phyloP scores from a whole-genome alignment of 108 stramenopile species.

The Schizochytrium sp. region DNA sequence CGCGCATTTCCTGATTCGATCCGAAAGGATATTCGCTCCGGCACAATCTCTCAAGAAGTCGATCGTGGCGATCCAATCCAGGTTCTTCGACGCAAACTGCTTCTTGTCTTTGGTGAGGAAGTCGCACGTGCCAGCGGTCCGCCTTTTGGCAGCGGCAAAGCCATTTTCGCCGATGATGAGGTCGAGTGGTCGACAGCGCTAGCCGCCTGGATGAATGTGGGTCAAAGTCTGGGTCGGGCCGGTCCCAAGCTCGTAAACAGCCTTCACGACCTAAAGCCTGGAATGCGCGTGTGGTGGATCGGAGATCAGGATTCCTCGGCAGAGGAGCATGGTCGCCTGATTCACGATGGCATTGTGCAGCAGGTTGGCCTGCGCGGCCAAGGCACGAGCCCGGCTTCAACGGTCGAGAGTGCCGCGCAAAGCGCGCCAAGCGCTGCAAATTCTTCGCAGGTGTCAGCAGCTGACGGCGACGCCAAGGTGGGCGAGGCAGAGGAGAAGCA shows the following conservation, averaged over 20 bases:
- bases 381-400: background rate
- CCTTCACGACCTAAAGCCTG: background rate
- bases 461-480: background rate
- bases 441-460: too few relatives aligned
- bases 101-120: background rate
- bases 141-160: too few relatives aligned
- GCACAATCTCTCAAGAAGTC: background rate
- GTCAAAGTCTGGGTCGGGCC: background rate
- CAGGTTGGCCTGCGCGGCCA: background rate
- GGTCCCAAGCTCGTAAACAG: background rate
- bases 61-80: background rate
- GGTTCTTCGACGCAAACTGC: background rate
- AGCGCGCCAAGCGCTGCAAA: background rate
- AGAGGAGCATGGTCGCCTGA: background rate
- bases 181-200: background rate
- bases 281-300: background rate
- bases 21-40: background rate
- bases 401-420: background rate
- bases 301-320: background rate
- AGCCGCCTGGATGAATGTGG: background rate
- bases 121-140: background rate
- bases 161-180: background rate
- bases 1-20: constrained; percentile 1
- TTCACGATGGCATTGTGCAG: background rate
- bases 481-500: background rate